Percentiles rank a stretch among this genome's conserved stretches.
Evolutionary conservation across 2,329 filamentous ascomycete genomes (phyloP).

Genomic region (Ceratocystis papillata): DNA sequence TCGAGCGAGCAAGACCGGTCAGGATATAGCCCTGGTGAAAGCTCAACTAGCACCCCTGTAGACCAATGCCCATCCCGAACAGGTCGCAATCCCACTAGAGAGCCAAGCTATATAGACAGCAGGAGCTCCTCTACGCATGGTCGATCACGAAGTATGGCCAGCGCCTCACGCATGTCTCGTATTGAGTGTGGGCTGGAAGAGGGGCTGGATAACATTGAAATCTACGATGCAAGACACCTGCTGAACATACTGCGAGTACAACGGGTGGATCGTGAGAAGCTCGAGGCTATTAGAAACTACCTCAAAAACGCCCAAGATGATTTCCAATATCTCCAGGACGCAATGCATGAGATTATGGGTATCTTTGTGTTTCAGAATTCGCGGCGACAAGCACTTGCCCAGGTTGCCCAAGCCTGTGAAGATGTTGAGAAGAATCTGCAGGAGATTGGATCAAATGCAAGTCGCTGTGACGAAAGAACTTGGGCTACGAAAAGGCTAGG

Average conservation of each 20-base stretch:
- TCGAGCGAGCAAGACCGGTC: background rate
- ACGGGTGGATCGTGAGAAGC: conserved; percentile 82
- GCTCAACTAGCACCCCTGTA: background rate
- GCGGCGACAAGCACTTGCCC: conserved; percentile 60
- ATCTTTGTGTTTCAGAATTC: conserved; percentile 85
- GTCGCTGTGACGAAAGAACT: conserved; percentile 33
- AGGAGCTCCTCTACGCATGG: conserved; percentile 9
- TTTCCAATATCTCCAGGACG: conserved; percentile 59
- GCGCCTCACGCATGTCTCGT: conserved; percentile 31
- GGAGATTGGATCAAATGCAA: conserved; percentile 33
- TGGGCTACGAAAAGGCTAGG: conserved; percentile 41
- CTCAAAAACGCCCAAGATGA: conserved; percentile 53
- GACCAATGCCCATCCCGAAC: conserved; percentile 10
- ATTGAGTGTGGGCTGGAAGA: conserved; percentile 41
- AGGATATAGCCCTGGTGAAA: background rate
- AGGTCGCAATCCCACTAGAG: background rate
- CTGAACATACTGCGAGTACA: conserved; percentile 56
- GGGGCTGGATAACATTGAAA: conserved; percentile 37
- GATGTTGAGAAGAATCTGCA: conserved; percentile 33
- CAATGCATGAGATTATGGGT: conserved; percentile 77
- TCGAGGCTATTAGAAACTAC: conserved; percentile 72
- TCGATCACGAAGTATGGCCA: conserved; percentile 19
- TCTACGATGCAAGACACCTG: conserved; percentile 56
- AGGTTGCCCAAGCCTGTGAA: conserved; percentile 55
- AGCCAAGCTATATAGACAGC: conserved; percentile 3